Base-by-base conservation (phyloP, 768 basidiomycete genomes). In the Kwoniella dendrophila region DNA sequence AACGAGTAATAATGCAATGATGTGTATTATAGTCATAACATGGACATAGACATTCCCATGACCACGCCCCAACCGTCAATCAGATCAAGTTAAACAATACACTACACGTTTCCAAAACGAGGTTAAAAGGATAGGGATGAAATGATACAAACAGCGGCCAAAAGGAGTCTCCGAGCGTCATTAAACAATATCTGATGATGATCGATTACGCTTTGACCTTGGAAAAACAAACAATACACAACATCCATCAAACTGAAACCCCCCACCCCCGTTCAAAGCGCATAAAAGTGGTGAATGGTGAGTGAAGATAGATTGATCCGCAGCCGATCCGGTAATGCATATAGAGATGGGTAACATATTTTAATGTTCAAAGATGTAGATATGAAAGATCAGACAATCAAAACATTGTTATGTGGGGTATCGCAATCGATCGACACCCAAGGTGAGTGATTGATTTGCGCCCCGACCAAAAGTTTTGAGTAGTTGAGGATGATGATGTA, bases 61-160 rank as follows among this genome's bases (percentile, higher is more conserved):
- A 44, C 43, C 47, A 48, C 47, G 47, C 47, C 47, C 47, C 47
- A 29, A 48, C n/a, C 47, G 47, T 48, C 47, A 48, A 48, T 26
- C 47, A 48, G 26, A 24, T 26, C 36, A 38, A 8, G 36, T 18
- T 18, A 8, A 8, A 38, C 36, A 38, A 38, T 18, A 8, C 36
- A 38, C 41, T 14, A 43, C 18, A 14, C 49, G 49, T 32, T 18
- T 51, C 12, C 34, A 43, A 51, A 33, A 33, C 29, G 32, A 22
- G 18, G 29, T 30, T 24, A 44, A 51, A 51, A 30, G 49, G 49
- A 49, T 26, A 22, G 43, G 6, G 20, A 49, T 27, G 26, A 27
- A 49, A 27, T 22, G 29, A 27, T 6, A 22, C 11, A 44, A 22
- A 22, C 20, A 11, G 6, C 49, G 29, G 49, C 49, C 49, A 32